Evolutionary conservation across 495 filamentous ascomycete species (phyloP), one percentile per base, ranked within the genome.

Genomic region (Rhypophila decipiens): DNA sequence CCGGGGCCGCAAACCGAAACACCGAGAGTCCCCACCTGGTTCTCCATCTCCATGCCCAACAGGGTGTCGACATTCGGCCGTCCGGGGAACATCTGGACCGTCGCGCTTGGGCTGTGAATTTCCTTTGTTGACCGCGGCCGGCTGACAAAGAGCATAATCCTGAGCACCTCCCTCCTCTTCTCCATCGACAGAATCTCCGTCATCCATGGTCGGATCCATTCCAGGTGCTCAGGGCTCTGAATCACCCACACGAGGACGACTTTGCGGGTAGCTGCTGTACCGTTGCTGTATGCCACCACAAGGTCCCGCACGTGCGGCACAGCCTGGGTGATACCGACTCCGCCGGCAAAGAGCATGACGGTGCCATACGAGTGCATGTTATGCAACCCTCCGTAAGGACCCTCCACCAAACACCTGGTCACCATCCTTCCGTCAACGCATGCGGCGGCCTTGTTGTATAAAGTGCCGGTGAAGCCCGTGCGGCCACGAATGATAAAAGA

Each of bases 191-290:
- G 76, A 50, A 97, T 91, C 59, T 87, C 75, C 50, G 95, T 91
- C 93, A 98, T 98, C 87, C 87, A 98, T 7, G 84, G 80, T 5
- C 87, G 78, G 35, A 96, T 87, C 93, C 93, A 98, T 59, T 90
- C 82, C 21, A 98, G 77, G 52, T 90, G 85, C 46, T 96, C 91
- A 20, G 85, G 86, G 34, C 75, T 86, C 53, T 91, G 87, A 44
- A 98, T 87, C 38, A 84, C 83, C 93, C 93, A 98, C 39, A 96
- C 80, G 4, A 98, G 76, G 12, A 93, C 74, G 51, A 96, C 75
- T 49, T 85, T 82, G 36, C 83, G 80, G 0, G 85, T 84, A n/a
- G 89, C 86, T 11, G 85, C 83, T 17, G 82, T 84, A 45, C 78
- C 79, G 36, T 83, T 80, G 27, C 72, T 68, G 56, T 82, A 85